These are phyloP conservation scores for Penicillium sp. DNA, from an alignment of 2,329 filamentous ascomycete genomes.

Conservation along the genomic window DNA sequence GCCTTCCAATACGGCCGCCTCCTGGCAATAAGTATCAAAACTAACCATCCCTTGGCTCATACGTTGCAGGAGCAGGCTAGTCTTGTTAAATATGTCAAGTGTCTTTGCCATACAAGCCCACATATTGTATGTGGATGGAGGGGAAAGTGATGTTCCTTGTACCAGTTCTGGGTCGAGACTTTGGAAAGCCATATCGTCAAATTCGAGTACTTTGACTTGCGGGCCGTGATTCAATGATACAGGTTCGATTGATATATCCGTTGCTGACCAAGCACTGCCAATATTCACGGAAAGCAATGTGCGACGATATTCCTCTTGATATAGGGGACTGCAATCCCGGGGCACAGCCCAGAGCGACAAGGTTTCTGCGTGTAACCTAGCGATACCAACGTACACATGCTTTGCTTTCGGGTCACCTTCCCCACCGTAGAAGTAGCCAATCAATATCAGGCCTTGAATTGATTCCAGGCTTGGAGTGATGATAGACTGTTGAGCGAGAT, in stretches of 20 bases:
- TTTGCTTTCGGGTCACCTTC: conserved; percentile 20
- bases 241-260: too few relatives aligned
- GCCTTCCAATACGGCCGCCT: conserved; percentile 11
- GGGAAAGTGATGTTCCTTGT: too few relatives aligned
- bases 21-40: conserved; percentile 16
- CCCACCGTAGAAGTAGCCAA: conserved; percentile 21
- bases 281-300: conserved; percentile 23
- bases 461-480: conserved; percentile 19
- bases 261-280: too few relatives aligned
- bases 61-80: conserved; percentile 14
- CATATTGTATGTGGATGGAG: neutral
- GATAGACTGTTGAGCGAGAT: conserved; percentile 12
- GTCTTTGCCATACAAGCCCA: conserved; percentile 23
- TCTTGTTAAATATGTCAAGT: conserved; percentile 18
- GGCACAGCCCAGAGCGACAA: conserved; percentile 6
- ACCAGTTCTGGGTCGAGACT: too few relatives aligned
- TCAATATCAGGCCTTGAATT: conserved; percentile 17
- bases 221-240: too few relatives aligned
- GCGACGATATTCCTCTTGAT: conserved; percentile 18
- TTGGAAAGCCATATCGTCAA: too few relatives aligned
- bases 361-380: conserved; percentile 22
- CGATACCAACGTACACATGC: conserved; percentile 22
- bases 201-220: too few relatives aligned
- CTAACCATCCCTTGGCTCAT: conserved; percentile 16
- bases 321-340: neutral